Conservation (phyloP, 257 asterid genomes). For the Solanum habrochaites region DNA sequence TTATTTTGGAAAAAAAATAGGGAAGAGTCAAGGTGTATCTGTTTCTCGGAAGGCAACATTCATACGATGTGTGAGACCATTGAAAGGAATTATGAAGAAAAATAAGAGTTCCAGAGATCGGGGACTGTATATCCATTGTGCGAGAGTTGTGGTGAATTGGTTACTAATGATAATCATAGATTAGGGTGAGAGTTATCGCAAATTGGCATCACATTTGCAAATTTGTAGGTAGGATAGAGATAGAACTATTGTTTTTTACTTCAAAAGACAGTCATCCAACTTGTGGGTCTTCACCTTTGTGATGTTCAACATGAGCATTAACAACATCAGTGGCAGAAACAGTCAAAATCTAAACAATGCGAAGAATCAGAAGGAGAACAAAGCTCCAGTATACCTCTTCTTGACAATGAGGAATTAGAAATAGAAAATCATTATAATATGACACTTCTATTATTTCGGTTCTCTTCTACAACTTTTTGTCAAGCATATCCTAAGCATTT, state of each 20-base stretch:
- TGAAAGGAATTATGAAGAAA: not conserved
- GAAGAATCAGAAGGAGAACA: not conserved
- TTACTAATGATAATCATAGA: not conserved
- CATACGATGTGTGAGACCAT: not conserved
- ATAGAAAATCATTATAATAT: not conserved
- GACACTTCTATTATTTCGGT: not conserved
- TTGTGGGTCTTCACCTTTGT: not conserved
- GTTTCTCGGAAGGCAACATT: not conserved
- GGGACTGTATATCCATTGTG: not conserved
- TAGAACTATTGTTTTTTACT: not conserved
- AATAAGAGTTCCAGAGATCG: not conserved
- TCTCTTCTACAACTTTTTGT: not conserved
- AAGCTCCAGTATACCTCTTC: not conserved
- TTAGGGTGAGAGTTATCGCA: not conserved
- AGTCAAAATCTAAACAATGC: not conserved
- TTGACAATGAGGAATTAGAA: not conserved
- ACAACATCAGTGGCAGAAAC: not conserved
- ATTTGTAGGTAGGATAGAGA: not conserved
- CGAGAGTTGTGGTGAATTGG: not conserved
- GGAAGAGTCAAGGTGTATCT: not conserved
- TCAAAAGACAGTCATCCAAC: not conserved
- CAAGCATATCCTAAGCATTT: not conserved
- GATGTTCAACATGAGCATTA: not conserved
- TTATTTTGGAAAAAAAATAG: not conserved
- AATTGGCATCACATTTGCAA: not conserved